These are phyloP conservation scores for Globisporangium middletonii DNA, from an alignment of 352 stramenopile species.

Conservation along the genomic window DNA sequence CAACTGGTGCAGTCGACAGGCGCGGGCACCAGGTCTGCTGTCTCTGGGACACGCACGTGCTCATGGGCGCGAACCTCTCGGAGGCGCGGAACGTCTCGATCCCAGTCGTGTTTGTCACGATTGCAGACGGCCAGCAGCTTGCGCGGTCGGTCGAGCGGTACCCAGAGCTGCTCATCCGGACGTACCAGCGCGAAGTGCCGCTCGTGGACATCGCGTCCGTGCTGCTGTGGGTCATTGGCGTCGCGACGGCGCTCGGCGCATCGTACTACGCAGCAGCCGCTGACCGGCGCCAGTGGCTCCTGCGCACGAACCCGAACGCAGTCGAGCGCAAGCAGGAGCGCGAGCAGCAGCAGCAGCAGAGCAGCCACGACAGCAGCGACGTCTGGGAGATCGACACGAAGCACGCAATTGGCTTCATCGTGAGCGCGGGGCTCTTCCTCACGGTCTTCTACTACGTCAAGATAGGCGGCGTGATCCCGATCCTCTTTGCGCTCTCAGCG, in stretches of 20 bases:
- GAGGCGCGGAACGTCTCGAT: conserved; percentile 34
- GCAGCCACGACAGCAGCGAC: conserved; percentile 16
- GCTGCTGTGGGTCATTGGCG: conserved; percentile 38
- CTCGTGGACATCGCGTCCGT: conserved; percentile 30
- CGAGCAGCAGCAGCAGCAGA: conserved; percentile 15
- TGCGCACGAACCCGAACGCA: conserved; percentile 16
- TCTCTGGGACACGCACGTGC: conserved; percentile 71
- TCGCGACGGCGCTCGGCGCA: conserved; percentile 47
- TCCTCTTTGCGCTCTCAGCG: conserved; percentile 64
- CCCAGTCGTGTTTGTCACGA: conserved; percentile 66
- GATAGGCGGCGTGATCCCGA: conserved; percentile 41
- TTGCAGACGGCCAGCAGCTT: conserved; percentile 46
- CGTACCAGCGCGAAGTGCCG: conserved; percentile 38
- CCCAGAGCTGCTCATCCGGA: conserved; percentile 33
- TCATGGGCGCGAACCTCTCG: conserved; percentile 65
- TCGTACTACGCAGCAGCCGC: conserved; percentile 51
- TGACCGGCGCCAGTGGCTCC: conserved; percentile 14
- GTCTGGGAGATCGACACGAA: conserved; percentile 59
- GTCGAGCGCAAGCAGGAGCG: conserved; percentile 15
- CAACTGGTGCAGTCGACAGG: conserved; percentile 32
- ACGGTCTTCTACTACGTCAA: conserved; percentile 74
- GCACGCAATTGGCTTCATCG: conserved; percentile 63
- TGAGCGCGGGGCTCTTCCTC: conserved; percentile 48
- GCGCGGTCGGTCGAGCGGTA: conserved; percentile 30
- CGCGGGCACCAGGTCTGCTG: conserved; percentile 58